Evolutionary conservation across 148 eudicot genomes (phyloP), one percentile per base, ranked within the genome.

Genomic region (Arbutus unedo): DNA sequence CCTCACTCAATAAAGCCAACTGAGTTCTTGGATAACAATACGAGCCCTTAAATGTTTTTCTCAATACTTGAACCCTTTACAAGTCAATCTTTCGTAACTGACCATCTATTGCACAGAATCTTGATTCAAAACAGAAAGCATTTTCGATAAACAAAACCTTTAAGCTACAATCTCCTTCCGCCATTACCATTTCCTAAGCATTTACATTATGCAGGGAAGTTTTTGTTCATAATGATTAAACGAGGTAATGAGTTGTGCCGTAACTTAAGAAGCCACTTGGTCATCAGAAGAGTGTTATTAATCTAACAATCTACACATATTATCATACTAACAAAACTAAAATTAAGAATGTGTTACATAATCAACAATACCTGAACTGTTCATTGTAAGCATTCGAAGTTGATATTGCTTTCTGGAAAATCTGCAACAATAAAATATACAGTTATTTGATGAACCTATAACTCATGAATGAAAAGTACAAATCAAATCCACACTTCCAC

Each of bases 381-480:
- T 89, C 93, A 84, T 96, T 96, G 90, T 96, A 94, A 60, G 99
- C 98, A 84, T 92, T 94, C 76, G 99, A 96, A 59, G 98, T 89
- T 54, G 99, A 94, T 67, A 96, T 96, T 56, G 99, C 99, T 88
- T 96, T 96, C 93, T 96, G 99, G 87, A 96, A 96, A 78, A 96
- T 96, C 99, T 96, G 97, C 77, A 87, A 62, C 67, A 8, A 79
- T 76, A 55, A 0, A 84, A 5, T 31, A 60, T 71, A 84, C 25
- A 64, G 44, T 38, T 45, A 56, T 78, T 38, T 53, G 31, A 48
- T 64, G 21, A 48, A 21, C 71, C 6, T 54, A 50, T 3, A 25
- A 62, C 71, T 8, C 47, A 68, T 68, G 74, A 4, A 3, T 49
- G 21, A 54, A 10, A 68, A 74, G 3, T 47, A 13, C 19, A 48